Conservation (phyloP, 164 flowering plant genomes). For the Aristolochia californica region DNA sequence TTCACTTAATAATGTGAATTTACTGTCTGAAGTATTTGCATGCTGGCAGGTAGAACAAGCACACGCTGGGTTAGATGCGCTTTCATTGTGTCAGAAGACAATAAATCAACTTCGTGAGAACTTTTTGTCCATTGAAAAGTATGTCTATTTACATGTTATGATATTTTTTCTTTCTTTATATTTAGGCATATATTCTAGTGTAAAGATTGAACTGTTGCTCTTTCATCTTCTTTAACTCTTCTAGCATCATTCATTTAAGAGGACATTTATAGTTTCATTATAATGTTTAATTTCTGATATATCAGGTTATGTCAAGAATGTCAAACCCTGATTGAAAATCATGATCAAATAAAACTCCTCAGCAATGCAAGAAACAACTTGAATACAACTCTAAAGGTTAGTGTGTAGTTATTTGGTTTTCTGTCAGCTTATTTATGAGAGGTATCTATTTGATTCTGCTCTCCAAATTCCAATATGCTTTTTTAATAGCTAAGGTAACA, state of each 20-base stretch:
- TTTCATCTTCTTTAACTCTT: background rate
- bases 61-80: slow-evolving; percentile 72
- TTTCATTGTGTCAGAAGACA: slow-evolving; percentile 60
- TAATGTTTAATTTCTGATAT: slow-evolving; percentile 5
- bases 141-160: slow-evolving; percentile 12
- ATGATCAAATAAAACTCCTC: slow-evolving; percentile 95
- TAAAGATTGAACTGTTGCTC: background rate
- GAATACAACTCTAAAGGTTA: slow-evolving; percentile 88
- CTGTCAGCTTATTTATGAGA: too few relatives aligned
- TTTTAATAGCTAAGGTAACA: too few relatives aligned
- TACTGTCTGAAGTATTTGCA: too few relatives aligned
- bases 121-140: slow-evolving; percentile 84
- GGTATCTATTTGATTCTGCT: too few relatives aligned
- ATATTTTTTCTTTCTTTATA: background rate
- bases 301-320: slow-evolving; percentile 91
- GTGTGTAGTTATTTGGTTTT: background rate
- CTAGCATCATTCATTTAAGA: background rate
- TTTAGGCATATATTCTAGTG: background rate
- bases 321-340: slow-evolving; percentile 94
- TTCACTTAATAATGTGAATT: too few relatives aligned
- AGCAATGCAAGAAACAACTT: slow-evolving; percentile 96
- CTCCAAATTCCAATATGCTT: too few relatives aligned
- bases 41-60: slow-evolving; percentile 83
- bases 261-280: background rate
- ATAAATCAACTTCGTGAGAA: slow-evolving; percentile 71